Percentiles rank a stretch among this genome's conserved stretches.
Conservation (phyloP, 2,329 filamentous ascomycete species). For the Nemania sp. region DNA sequence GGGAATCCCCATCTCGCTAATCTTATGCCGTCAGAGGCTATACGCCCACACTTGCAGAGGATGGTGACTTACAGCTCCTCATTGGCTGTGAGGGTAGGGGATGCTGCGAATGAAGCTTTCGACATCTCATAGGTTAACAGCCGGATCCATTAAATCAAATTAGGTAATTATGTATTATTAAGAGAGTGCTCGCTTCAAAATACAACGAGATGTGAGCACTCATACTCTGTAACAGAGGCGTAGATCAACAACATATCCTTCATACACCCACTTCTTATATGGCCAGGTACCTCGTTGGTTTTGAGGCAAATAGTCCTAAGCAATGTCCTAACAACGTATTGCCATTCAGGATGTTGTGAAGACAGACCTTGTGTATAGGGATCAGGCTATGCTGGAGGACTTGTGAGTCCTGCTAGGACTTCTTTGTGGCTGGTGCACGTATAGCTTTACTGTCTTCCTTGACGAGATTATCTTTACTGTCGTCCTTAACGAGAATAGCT, state of each 20-base stretch:
- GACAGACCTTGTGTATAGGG: conserved; percentile 2
- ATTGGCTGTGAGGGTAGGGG: conserved; percentile 3
- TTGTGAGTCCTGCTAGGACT: conserved; percentile 3
- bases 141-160: too few relatives aligned
- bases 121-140: too few relatives aligned
- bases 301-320: conserved; percentile 2
- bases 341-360: not conserved
- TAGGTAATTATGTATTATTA: too few relatives aligned
- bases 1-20: conserved; percentile 1
- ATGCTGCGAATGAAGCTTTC: not conserved
- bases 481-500: too few relatives aligned
- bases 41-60: not conserved
- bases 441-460: conserved; percentile 13
- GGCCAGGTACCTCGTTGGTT: not conserved
- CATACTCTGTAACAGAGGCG: conserved; percentile 11
- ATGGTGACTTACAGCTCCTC: conserved; percentile 13
- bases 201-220: too few relatives aligned
- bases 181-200: too few relatives aligned
- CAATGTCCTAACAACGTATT: conserved; percentile 12
- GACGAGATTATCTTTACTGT: too few relatives aligned
- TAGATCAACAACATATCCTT: not conserved
- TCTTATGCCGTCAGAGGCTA: not conserved
- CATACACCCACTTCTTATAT: conserved; percentile 7
- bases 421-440: conserved; percentile 21
- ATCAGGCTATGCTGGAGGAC: not conserved